phyloP scores from a whole-genome alignment of 2,329 filamentous ascomycete genomes.

The Colletotrichum camelliae region DNA sequence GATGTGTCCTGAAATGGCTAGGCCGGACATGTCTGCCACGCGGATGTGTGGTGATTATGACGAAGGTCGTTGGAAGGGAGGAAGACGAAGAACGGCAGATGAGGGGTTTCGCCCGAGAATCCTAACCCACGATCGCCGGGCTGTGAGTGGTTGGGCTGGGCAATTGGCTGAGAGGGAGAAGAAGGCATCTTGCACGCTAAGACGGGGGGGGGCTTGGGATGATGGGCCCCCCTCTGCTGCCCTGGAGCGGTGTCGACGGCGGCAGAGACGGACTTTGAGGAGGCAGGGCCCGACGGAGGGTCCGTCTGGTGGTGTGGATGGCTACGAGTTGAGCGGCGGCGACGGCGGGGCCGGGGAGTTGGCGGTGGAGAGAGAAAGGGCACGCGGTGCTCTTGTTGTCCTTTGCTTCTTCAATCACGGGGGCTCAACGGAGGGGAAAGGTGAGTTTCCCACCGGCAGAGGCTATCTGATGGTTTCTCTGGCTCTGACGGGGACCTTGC shows the following conservation, averaged over 20 bases:
- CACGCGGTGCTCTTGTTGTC: background rate
- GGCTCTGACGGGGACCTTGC: background rate
- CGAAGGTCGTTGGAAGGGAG: background rate
- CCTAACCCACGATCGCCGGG: constrained; percentile 15
- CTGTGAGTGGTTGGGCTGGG: background rate
- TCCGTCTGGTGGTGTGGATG: background rate
- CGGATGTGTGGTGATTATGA: background rate
- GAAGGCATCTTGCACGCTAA: background rate
- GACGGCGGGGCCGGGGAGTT: background rate
- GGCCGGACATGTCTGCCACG: background rate
- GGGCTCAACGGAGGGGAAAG: background rate
- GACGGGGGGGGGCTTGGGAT: background rate
- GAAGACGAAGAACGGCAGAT: background rate
- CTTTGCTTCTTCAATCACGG: background rate
- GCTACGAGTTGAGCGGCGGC: background rate
- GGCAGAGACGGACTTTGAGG: background rate
- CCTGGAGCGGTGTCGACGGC: background rate
- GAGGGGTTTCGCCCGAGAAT: constrained; percentile 17
- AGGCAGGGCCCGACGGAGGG: background rate
- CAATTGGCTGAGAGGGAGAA: background rate
- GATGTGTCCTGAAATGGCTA: background rate
- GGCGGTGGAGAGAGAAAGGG: background rate
- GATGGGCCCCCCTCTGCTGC: background rate
- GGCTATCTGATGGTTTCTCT: background rate
- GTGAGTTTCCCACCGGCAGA: background rate